Evolutionary conservation across 2,329 filamentous ascomycete species (phyloP).

Genomic region (Epichloe coenophiala): DNA sequence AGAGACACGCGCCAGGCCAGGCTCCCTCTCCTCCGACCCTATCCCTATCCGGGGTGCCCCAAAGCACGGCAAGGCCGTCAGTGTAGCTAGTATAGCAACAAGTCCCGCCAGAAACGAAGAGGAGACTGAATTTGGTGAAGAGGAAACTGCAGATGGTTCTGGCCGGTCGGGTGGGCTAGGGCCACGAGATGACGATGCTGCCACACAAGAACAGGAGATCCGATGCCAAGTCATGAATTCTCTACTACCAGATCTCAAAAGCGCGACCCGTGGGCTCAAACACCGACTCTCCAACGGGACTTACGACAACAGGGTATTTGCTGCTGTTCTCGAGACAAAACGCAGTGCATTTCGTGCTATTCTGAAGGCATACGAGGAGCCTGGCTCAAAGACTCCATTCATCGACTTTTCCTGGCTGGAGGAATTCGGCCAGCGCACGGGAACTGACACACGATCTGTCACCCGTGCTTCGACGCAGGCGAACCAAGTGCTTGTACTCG

Average conservation of each 20-base stretch:
- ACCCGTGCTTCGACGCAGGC: constrained; percentile 14
- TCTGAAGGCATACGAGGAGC: neutral
- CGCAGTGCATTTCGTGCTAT: neutral
- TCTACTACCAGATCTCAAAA: constrained; percentile 1
- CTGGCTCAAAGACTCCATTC: constrained; percentile 8
- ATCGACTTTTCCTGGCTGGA: constrained; percentile 14
- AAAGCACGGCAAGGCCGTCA: neutral
- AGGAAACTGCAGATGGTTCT: neutral
- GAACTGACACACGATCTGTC: neutral
- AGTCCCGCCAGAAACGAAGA: neutral
- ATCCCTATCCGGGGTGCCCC: constrained; percentile 2
- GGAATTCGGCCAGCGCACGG: neutral
- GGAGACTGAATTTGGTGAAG: neutral
- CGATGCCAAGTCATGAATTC: neutral
- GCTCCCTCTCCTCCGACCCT: neutral
- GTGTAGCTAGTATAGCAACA: constrained; percentile 2
- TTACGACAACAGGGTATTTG: neutral
- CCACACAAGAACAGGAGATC: neutral
- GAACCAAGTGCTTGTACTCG: constrained; percentile 23
- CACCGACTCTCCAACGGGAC: neutral
- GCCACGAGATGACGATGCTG: neutral
- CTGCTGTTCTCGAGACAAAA: neutral
- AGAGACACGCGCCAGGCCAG: neutral
- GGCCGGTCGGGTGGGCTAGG: neutral
- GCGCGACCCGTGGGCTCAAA: constrained; percentile 4